phyloP scores from a whole-genome alignment of 2,329 filamentous ascomycete genomes.

The Colletotrichum liriopes region DNA sequence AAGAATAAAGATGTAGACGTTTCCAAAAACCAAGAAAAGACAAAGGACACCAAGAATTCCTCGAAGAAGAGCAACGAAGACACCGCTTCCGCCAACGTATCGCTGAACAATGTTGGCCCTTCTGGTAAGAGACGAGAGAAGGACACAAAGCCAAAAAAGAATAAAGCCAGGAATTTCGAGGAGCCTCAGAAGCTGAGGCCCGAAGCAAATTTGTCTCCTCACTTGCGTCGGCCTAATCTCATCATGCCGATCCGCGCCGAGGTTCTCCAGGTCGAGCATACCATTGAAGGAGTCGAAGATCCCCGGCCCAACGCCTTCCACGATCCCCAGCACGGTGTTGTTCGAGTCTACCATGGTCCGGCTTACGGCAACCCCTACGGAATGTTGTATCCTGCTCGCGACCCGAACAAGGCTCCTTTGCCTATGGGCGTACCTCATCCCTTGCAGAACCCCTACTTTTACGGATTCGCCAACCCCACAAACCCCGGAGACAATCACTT shows the following conservation, averaged over 20 bases:
- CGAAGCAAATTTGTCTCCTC: constrained; percentile 47
- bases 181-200: constrained; percentile 45
- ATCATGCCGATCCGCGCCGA: constrained; percentile 65
- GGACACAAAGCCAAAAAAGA: constrained; percentile 3
- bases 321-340: constrained; percentile 66
- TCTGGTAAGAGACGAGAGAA: constrained; percentile 15
- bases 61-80: constrained; percentile 36
- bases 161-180: constrained; percentile 42
- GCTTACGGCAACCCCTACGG: constrained; percentile 67
- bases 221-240: constrained; percentile 59
- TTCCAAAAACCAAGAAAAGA: constrained; percentile 31
- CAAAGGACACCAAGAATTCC: constrained; percentile 34
- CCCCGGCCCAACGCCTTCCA: constrained; percentile 74
- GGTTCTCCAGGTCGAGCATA: constrained; percentile 69
- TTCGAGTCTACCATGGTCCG: constrained; percentile 72
- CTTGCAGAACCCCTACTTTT: constrained; percentile 59
- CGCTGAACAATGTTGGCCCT: constrained; percentile 34
- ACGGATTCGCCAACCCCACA: constrained; percentile 54
- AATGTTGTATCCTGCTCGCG: constrained; percentile 62
- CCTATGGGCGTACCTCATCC: constrained; percentile 63
- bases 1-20: constrained; percentile 10
- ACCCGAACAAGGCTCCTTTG: constrained; percentile 51
- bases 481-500: constrained; percentile 38
- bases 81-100: background rate
- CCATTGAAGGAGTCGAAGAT: constrained; percentile 67